These are phyloP conservation scores for Tulasnella sp. DNA, from an alignment of 768 basidiomycete species.

Conservation along the genomic window DNA sequence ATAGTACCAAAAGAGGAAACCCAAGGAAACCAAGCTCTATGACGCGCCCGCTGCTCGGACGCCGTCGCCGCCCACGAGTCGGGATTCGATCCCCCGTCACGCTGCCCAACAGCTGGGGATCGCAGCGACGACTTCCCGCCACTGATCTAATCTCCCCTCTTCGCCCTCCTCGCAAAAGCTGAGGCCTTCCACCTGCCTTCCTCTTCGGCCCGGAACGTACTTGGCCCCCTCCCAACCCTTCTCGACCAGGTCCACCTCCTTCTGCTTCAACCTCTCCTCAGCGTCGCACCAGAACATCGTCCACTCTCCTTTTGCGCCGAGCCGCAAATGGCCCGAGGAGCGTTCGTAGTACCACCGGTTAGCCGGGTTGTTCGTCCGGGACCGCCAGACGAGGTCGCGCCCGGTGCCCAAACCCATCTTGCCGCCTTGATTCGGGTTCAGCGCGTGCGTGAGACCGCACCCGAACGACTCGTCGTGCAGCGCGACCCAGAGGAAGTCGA, in stretches of 20 bases:
- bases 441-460: slow-evolving; percentile 85
- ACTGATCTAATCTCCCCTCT: slow-evolving; percentile 60
- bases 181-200: slow-evolving; percentile 43
- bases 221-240: slow-evolving; percentile 44
- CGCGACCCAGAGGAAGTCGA: slow-evolving; percentile 99
- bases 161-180: slow-evolving; percentile 74
- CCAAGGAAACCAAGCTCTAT: neutral
- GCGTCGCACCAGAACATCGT: slow-evolving; percentile 98
- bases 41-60: neutral
- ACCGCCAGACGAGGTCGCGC: slow-evolving; percentile 94
- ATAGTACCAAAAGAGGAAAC: neutral
- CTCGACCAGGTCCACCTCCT: slow-evolving; percentile 33
- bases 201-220: slow-evolving; percentile 58
- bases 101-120: slow-evolving; percentile 72
- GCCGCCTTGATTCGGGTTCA: slow-evolving; percentile 88
- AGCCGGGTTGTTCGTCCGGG: slow-evolving; percentile 86
- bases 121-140: slow-evolving; percentile 63
- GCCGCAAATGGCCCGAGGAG: slow-evolving; percentile 81
- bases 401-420: slow-evolving; percentile 85
- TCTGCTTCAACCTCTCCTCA: slow-evolving; percentile 67
- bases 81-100: too few species aligned
- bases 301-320: slow-evolving; percentile 62
- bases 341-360: slow-evolving; percentile 99
- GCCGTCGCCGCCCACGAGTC: too few species aligned
- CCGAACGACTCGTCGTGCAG: slow-evolving; percentile 98